Base-by-base conservation (phyloP, 805 yeast species). In the Clavispora fructus region DNA sequence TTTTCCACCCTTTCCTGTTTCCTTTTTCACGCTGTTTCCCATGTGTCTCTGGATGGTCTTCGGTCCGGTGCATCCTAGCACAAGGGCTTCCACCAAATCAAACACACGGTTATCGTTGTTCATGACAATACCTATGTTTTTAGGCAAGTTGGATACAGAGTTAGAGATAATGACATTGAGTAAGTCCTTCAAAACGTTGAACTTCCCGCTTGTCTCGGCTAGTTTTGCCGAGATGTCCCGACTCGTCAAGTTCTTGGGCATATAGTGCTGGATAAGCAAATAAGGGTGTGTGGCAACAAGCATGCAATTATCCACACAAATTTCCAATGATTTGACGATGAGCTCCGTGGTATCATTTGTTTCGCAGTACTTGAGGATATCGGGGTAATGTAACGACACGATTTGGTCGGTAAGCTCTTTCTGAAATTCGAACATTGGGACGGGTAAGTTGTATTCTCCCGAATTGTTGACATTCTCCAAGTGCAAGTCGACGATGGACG, bases 251-350 rank as follows among this genome's bases (percentile, higher is more conserved):
- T 83, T 82, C 63, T 84, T 87, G 13, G 98, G 98, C 75, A 88
- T 78, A 55, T 84, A 83, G 61, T 91, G 96, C 47, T 83, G 83
- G 44, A 92, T 87, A 43, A 92, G 67, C 42, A 92, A 65, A 57
- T 85, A 91, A 0, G 98, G 98, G 66, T 92, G 99, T 0, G 92
- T 80, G 23, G 95, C 82, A 2, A 91, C 94, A 25, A 84, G 72
- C 61, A 83, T 84, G 39, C 91, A 80, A 65, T 91, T 90, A 47
- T 78, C 65, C 48, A 87, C 78, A 63, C 95, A 79, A 7, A 87
- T 84, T 49, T 81, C 78, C 62, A 92, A 73, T 0, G 95, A 83
- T 58, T 87, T 87, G n/a, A 82, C 71, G 32, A 86, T 78, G 27
- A 87, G 79, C 13, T 71, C 75, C 6, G 65, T 62, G 35, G 67